phyloP scores from a whole-genome alignment of 2,329 filamentous ascomycete species.

The Aureobasidium lini region DNA sequence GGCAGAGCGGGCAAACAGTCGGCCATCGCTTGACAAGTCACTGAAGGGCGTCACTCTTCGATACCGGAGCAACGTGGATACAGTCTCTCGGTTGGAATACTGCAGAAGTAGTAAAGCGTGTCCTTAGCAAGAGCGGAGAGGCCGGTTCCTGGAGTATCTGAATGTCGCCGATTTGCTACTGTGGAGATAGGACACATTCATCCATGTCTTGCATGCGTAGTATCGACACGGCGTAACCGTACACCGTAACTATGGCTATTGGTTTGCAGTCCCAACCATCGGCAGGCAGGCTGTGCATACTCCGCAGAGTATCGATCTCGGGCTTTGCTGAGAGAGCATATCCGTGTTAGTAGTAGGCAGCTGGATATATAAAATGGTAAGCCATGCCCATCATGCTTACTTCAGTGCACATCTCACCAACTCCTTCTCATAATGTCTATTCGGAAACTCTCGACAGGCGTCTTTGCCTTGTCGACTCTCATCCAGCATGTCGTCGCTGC shows the following conservation, averaged over 20 bases:
- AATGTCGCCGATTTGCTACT: neutral
- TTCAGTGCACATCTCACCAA: neutral
- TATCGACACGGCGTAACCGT: neutral
- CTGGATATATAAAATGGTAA: neutral
- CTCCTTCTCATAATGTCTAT: neutral
- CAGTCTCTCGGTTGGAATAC: neutral
- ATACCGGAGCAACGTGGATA: neutral
- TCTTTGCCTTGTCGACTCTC: slow-evolving; percentile 9
- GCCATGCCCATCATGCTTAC: neutral
- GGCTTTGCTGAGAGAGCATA: neutral
- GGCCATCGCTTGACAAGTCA: neutral
- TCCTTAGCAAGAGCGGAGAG: neutral
- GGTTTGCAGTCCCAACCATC: neutral
- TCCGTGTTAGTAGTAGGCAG: neutral
- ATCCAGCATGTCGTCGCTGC: slow-evolving; percentile 2
- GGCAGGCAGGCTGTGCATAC: neutral
- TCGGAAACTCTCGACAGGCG: slow-evolving; percentile 6
- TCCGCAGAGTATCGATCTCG: neutral
- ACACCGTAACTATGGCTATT: slow-evolving; percentile 6
- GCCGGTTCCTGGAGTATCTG: neutral
- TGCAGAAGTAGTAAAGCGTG: neutral
- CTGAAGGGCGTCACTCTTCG: neutral
- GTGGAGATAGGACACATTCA: neutral
- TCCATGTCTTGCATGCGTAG: neutral
- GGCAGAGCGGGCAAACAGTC: neutral